Percentiles rank a stretch among this genome's conserved stretches.
Conservation (phyloP, 352 stramenopile species). For the Globisporangium heterothallicum region DNA sequence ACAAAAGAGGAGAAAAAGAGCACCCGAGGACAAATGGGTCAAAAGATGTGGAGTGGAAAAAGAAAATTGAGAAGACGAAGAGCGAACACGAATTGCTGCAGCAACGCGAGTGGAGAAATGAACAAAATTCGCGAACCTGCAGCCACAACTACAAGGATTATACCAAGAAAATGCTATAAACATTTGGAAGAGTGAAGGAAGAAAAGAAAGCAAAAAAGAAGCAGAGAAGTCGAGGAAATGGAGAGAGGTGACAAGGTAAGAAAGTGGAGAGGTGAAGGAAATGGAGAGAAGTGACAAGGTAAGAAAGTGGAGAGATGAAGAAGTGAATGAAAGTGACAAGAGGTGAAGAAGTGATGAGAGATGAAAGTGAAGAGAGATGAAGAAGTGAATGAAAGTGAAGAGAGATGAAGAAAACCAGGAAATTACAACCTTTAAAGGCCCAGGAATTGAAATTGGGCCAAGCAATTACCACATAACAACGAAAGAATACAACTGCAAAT, state of each 20-base stretch:
- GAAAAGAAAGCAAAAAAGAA: background rate
- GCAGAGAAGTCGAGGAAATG: background rate
- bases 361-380: slow-evolving; percentile 2
- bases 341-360: background rate
- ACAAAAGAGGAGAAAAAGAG: slow-evolving; percentile 4
- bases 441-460: background rate
- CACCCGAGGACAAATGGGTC: background rate
- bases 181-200: slow-evolving; percentile 19
- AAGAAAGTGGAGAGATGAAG: slow-evolving; percentile 18
- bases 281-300: slow-evolving; percentile 30
- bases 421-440: background rate
- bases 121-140: too few relatives aligned
- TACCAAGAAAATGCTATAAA: too few relatives aligned
- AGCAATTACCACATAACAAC: background rate
- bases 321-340: slow-evolving; percentile 15
- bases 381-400: background rate
- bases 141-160: too few relatives aligned
- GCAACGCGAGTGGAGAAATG: slow-evolving; percentile 17
- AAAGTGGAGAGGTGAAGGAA: slow-evolving; percentile 19
- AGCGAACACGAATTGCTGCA: slow-evolving; percentile 34
- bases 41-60: background rate
- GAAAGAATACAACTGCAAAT: too few relatives aligned
- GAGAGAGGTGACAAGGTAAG: slow-evolving; percentile 9
- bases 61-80: slow-evolving; percentile 17
- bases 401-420: background rate